Evolutionary conservation across 371 early-diverging fungal genomes (phyloP).

Genomic region (Mortierella sp.): DNA sequence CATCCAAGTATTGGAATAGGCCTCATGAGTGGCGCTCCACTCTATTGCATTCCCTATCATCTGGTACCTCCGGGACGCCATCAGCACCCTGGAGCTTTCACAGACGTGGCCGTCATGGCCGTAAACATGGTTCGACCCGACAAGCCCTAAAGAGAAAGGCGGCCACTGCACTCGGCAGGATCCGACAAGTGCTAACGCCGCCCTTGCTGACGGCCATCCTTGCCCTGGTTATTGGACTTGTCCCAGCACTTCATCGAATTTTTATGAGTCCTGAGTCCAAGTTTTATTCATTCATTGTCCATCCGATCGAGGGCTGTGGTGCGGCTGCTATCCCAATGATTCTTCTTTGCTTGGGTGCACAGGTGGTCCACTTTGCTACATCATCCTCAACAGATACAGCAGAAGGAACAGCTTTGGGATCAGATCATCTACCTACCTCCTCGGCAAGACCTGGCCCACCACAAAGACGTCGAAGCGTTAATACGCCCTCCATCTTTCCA

Average conservation of each 20-base stretch:
- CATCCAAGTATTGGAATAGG: neutral
- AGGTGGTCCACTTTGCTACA: conserved; percentile 54
- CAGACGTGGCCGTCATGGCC: no score
- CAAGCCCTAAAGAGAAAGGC: conserved; percentile 9
- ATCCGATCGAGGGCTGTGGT: conserved; percentile 71
- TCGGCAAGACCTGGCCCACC: conserved; percentile 1
- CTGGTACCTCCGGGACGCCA: no score
- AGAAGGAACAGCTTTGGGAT: neutral
- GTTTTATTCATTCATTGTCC: conserved; percentile 63
- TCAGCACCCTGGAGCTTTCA: no score
- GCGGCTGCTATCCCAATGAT: conserved; percentile 77
- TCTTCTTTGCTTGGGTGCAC: conserved; percentile 74
- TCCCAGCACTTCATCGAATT: conserved; percentile 32
- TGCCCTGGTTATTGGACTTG: conserved; percentile 35
- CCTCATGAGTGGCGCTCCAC: neutral
- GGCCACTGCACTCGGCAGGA: conserved; percentile 5
- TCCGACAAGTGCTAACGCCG: conserved; percentile 39
- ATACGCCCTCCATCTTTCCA: conserved; percentile 15
- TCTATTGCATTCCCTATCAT: no score
- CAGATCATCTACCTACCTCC: neutral
- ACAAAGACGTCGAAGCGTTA: conserved; percentile 14
- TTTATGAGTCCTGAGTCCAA: conserved; percentile 60
- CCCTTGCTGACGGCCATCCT: conserved; percentile 40
- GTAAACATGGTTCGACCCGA: neutral
- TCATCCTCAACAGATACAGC: conserved; percentile 7